Conservation (phyloP, 225 moss, liverwort and hornwort species). For the Polytrichum formosum region DNA sequence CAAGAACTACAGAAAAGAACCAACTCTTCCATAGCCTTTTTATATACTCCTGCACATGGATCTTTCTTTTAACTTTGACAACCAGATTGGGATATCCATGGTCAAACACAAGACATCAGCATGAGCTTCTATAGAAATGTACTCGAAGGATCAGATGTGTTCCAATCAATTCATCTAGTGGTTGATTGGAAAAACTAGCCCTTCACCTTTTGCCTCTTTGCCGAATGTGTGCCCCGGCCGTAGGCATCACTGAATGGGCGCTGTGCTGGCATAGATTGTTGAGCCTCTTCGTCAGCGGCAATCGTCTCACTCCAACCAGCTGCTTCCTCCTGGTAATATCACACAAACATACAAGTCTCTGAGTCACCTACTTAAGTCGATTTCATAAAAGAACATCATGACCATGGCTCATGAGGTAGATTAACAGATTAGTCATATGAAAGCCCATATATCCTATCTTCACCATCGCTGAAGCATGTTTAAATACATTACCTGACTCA, state of each 20-base stretch:
- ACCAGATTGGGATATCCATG: too few relatives aligned
- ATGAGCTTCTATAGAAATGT: too few relatives aligned
- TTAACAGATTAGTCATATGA: conserved; percentile 4
- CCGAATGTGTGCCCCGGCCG: conserved; percentile 66
- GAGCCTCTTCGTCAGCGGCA: conserved; percentile 66
- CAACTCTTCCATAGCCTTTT: too few relatives aligned
- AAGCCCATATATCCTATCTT: background rate
- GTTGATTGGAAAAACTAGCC: background rate
- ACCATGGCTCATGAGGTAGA: too few relatives aligned
- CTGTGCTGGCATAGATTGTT: conserved; percentile 82
- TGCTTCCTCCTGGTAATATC: conserved; percentile 66
- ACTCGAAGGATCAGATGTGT: too few relatives aligned
- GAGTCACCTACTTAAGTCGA: background rate
- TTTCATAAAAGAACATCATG: too few relatives aligned
- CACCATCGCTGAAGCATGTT: background rate
- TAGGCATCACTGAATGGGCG: conserved; percentile 94
- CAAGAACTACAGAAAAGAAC: too few relatives aligned
- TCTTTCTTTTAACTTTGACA: too few relatives aligned
- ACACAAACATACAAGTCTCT: background rate
- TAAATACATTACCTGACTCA: conserved; percentile 55
- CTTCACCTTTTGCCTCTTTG: conserved; percentile 86
- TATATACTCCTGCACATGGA: too few relatives aligned
- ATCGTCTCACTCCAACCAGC: conserved; percentile 82
- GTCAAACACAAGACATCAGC: too few relatives aligned
- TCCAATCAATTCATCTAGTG: background rate